Percentiles rank a stretch among this genome's conserved stretches.
phyloP scores from a whole-genome alignment of 1,284 basidiomycete genomes.

The Trametes polyzona region DNA sequence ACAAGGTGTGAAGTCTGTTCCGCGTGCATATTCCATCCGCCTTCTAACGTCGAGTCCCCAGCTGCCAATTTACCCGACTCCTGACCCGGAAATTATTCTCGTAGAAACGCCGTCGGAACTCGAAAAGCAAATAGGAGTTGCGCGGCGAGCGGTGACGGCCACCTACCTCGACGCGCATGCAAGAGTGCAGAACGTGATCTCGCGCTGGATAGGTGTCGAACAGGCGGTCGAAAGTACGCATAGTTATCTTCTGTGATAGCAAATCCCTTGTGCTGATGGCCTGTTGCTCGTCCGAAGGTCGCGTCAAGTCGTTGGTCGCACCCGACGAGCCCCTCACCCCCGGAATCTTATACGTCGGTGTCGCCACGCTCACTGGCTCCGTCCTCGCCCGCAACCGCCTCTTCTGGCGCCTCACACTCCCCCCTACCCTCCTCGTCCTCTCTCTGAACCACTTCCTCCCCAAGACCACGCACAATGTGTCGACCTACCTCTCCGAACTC shows the following conservation, averaged over 20 bases:
- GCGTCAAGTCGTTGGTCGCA: slow-evolving; percentile 81
- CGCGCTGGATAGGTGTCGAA: slow-evolving; percentile 83
- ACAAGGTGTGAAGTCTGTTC: slow-evolving; percentile 27
- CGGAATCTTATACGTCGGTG: slow-evolving; percentile 84
- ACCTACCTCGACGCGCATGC: slow-evolving; percentile 60
- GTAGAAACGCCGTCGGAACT: slow-evolving; percentile 75
- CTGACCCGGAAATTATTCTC: slow-evolving; percentile 65
- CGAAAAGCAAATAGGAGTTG: slow-evolving; percentile 71
- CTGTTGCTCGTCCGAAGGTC: slow-evolving; percentile 48
- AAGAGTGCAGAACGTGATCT: slow-evolving; percentile 71
- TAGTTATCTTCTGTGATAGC: neutral
- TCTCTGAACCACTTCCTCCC: slow-evolving; percentile 83
- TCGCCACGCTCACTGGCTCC: slow-evolving; percentile 86
- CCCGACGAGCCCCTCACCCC: slow-evolving; percentile 85
- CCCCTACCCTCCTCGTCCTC: slow-evolving; percentile 67
- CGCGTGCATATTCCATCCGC: neutral
- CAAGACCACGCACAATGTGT: slow-evolving; percentile 72
- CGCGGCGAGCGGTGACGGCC: slow-evolving; percentile 58
- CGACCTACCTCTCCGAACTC: slow-evolving; percentile 65
- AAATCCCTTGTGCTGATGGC: neutral
- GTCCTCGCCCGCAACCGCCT: slow-evolving; percentile 84
- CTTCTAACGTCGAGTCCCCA: slow-evolving; percentile 33
- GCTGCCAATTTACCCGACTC: slow-evolving; percentile 80
- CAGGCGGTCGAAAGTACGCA: slow-evolving; percentile 79
- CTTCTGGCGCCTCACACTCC: slow-evolving; percentile 68